Evolutionary conservation across 2,329 filamentous ascomycete genomes (phyloP).

Genomic region (Fusarium siculi): DNA sequence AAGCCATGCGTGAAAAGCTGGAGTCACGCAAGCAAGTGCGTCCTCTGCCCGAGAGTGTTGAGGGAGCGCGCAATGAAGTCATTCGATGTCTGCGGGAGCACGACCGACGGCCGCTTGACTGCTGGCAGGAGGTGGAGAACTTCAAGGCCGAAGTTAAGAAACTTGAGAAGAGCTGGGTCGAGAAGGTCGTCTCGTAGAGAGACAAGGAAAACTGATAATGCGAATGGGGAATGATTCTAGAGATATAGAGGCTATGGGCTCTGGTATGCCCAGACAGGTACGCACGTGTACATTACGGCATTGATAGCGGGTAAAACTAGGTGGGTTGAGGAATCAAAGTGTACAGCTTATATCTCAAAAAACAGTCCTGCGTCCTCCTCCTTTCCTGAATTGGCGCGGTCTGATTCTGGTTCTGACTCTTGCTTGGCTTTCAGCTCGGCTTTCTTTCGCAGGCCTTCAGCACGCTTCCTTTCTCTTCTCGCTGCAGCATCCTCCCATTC

Average conservation of each 20-base stretch:
- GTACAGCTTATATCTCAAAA: conserved; percentile 41
- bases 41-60: conserved; percentile 75
- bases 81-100: conserved; percentile 84
- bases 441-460: conserved; percentile 66
- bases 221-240: conserved; percentile 21
- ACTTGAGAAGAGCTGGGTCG: conserved; percentile 88
- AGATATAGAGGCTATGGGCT: conserved; percentile 33
- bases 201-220: conserved; percentile 2
- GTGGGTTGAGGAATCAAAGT: conserved; percentile 44
- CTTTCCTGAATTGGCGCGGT: conserved; percentile 22
- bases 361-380: conserved; percentile 35
- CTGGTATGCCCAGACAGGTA: conserved; percentile 22
- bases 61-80: conserved; percentile 79
- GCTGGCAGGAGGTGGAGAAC: conserved; percentile 90
- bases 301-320: conserved; percentile 45
- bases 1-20: conserved; percentile 67
- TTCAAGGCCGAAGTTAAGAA: conserved; percentile 91
- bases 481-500: conserved; percentile 66
- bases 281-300: conserved; percentile 49
- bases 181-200: conserved; percentile 73
- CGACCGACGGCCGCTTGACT: conserved; percentile 89
- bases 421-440: conserved; percentile 52
- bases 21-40: conserved; percentile 72
- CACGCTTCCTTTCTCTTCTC: conserved; percentile 65
- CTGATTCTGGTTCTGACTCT: conserved; percentile 11